A percentile compares a stretch with the other conserved stretches of the same genome.
These are phyloP conservation scores for Coemansia sp. DNA, from an alignment of 192 early-diverging fungal species.

Conservation along the genomic window DNA sequence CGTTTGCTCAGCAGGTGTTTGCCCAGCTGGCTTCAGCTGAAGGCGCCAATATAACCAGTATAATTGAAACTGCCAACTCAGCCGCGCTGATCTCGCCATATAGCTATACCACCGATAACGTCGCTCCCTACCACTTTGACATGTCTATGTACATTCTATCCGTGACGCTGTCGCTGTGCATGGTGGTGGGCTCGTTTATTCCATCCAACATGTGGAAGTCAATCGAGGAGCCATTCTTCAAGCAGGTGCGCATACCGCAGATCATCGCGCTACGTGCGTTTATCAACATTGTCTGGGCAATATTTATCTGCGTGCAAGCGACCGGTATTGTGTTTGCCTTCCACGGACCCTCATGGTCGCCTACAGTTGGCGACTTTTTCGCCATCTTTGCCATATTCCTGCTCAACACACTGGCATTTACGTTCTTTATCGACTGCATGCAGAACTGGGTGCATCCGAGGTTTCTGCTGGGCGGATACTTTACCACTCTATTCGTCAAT, in stretches of 20 bases:
- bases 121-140: constrained; percentile 49
- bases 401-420: constrained; percentile 38
- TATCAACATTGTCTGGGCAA: constrained; percentile 34
- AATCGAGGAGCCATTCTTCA: constrained; percentile 48
- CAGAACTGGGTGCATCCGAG: constrained; percentile 50
- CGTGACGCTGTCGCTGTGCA: constrained; percentile 42
- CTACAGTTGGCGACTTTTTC: constrained; percentile 37
- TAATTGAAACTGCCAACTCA: constrained; percentile 30
- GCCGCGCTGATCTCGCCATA: constrained; percentile 36
- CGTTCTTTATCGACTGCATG: constrained; percentile 50
- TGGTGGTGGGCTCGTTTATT: constrained; percentile 47
- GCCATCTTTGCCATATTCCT: constrained; percentile 36
- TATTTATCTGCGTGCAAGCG: constrained; percentile 30
- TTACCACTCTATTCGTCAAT: constrained; percentile 42
- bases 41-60: constrained; percentile 1
- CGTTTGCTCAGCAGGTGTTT: constrained; percentile 31
- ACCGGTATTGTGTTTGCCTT: constrained; percentile 42
- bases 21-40: background rate
- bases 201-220: constrained; percentile 56
- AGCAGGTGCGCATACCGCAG: constrained; percentile 30
- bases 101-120: constrained; percentile 37
- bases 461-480: constrained; percentile 42
- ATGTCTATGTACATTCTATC: constrained; percentile 47
- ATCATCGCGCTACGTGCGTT: constrained; percentile 26
- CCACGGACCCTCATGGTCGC: constrained; percentile 38